phyloP scores from a whole-genome alignment of 1,284 basidiomycete species.

The Chalciporus sp. region DNA sequence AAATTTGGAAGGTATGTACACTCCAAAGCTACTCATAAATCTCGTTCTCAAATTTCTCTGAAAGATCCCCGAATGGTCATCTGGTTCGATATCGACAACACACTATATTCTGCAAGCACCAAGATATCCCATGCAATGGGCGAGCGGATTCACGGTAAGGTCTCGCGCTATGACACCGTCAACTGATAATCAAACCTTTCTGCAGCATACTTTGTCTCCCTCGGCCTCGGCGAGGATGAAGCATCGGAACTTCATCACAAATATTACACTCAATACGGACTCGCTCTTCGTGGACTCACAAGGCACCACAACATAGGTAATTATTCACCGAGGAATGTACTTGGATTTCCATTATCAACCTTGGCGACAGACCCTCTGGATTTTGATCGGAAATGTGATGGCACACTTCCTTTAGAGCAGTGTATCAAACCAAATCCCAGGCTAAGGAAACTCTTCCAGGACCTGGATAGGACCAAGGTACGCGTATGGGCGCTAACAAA shows the following conservation, averaged over 20 bases:
- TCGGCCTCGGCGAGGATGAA: constrained; percentile 70
- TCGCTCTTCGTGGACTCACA: constrained; percentile 83
- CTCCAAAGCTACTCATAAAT: neutral
- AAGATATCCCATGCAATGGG: constrained; percentile 84
- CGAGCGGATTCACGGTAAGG: constrained; percentile 71
- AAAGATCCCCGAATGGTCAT: constrained; percentile 55
- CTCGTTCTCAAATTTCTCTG: constrained; percentile 7
- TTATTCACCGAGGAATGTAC: constrained; percentile 3
- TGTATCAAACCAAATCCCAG: constrained; percentile 71
- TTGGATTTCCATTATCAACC: constrained; percentile 1
- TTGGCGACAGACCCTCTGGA: constrained; percentile 72
- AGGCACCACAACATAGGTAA: constrained; percentile 79
- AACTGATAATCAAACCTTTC: neutral
- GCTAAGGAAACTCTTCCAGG: constrained; percentile 70
- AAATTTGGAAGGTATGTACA: constrained; percentile 26
- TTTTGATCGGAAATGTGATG: constrained; percentile 85
- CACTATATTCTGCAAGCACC: constrained; percentile 76
- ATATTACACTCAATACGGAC: constrained; percentile 83
- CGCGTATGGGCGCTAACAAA: constrained; percentile 86
- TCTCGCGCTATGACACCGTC: neutral
- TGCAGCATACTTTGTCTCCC: constrained; percentile 72
- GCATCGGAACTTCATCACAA: constrained; percentile 72
- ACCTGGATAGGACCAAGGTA: constrained; percentile 77
- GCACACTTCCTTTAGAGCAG: constrained; percentile 79
- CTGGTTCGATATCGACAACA: constrained; percentile 90